Conservation (phyloP, 2,329 filamentous ascomycete genomes). For the Sphaerulina musiva region DNA sequence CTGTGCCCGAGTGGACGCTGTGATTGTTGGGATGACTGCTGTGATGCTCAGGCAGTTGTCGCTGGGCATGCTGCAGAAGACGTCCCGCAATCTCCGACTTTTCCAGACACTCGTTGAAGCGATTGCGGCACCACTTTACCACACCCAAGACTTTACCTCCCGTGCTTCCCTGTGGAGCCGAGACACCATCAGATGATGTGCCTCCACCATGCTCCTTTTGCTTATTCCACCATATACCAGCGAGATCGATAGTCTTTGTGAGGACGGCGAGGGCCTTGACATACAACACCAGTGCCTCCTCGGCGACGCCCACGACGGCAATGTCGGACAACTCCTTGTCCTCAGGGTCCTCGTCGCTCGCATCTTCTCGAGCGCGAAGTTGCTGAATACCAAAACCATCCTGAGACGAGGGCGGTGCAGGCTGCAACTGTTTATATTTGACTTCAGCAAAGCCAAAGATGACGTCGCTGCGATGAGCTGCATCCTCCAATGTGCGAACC, state of each 20-base stretch:
- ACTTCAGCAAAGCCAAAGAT: conserved; percentile 97
- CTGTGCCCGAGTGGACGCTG: conserved; percentile 46
- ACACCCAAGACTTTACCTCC: conserved; percentile 71
- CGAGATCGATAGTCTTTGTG: conserved; percentile 92
- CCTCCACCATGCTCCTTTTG: conserved; percentile 48
- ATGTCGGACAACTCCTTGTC: conserved; percentile 77
- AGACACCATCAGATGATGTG: conserved; percentile 36
- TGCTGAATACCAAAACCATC: conserved; percentile 57
- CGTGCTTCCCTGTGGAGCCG: conserved; percentile 16
- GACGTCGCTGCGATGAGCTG: conserved; percentile 87
- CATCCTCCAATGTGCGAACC: conserved; percentile 79
- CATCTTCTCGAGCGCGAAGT: conserved; percentile 50
- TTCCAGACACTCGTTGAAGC: conserved; percentile 95
- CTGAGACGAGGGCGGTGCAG: conserved; percentile 67
- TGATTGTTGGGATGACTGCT: conserved; percentile 79
- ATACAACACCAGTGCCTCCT: conserved; percentile 91
- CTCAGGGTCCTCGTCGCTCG: conserved; percentile 51
- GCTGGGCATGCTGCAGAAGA: conserved; percentile 80
- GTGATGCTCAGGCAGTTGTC: conserved; percentile 74
- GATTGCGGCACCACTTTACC: conserved; percentile 87
- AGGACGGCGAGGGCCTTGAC: conserved; percentile 88
- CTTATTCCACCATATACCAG: conserved; percentile 74
- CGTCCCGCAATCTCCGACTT: conserved; percentile 92
- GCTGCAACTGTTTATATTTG: conserved; percentile 95
- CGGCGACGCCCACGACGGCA: conserved; percentile 77